These are phyloP conservation scores for Hysterium pulicare DNA, from an alignment of 2,329 filamentous ascomycete genomes.

Conservation along the genomic window DNA sequence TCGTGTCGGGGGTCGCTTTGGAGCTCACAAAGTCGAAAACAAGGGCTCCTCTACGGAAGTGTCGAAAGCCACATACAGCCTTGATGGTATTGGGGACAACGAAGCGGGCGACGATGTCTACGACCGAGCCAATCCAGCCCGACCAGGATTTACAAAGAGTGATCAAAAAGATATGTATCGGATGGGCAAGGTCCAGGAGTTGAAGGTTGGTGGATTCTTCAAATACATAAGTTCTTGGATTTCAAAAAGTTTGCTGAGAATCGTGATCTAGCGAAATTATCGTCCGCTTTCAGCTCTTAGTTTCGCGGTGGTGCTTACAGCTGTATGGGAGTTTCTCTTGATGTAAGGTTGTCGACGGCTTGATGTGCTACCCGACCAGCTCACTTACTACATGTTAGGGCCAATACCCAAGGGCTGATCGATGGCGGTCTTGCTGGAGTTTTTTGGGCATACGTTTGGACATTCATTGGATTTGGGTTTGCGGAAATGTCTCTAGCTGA, in stretches of 20 bases:
- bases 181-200: constrained; percentile 4
- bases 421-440: constrained; percentile 33
- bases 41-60: not conserved
- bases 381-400: not conserved
- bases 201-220: not conserved
- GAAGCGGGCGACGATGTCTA: not conserved
- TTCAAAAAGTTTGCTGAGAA: no score
- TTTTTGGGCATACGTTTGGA: constrained; percentile 33
- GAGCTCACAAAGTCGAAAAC: not conserved
- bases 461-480: constrained; percentile 30
- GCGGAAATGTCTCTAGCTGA: constrained; percentile 33
- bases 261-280: not conserved
- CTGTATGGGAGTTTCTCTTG: not conserved
- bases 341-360: not conserved
- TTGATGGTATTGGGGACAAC: not conserved
- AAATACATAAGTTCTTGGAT: not conserved
- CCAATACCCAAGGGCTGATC: constrained; percentile 17
- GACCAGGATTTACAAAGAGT: not conserved
- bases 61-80: not conserved
- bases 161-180: constrained; percentile 3
- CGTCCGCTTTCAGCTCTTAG: not conserved
- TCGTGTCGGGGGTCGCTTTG: no score
- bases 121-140: not conserved
- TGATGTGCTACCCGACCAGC: not conserved
- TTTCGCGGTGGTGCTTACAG: constrained; percentile 1